Evolutionary conservation across 108 stramenopile genomes (phyloP), one percentile per base, ranked within the genome.

Genomic region (Pseudonitzschia multiseries): DNA sequence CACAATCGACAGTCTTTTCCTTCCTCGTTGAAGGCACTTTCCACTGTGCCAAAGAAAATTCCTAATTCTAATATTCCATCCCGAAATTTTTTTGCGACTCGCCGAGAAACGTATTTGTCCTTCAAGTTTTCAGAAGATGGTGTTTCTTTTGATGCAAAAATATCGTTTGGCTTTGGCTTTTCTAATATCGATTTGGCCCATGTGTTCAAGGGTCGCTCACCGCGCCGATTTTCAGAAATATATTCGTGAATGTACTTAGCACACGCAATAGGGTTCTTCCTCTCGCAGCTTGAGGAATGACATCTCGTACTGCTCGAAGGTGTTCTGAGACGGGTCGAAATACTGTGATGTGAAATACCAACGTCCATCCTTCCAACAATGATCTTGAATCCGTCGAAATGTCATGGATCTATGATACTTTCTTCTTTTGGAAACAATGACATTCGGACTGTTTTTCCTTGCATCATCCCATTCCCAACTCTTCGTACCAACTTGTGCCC

Each of bases 41-140:
- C 26, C 26, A 59, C 57, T 31, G 57, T 59, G 20, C 57, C 57
- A 59, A 59, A 59, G 57, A 59, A 59, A 31, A 59, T 59, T 27
- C n/a, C 29, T 6, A 22, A 59, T 14, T 28, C 57, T 24, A 22
- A 24, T n/a, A 22, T 8, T 14, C n/a, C n/a, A n/a, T n/a, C n/a
- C n/a, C 5, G n/a, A 59, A 59, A 59, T 59, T 59, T 22, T 22
- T 59, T 59, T 27, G 57, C 57, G 4, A 59, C 57, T 26, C 57
- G 57, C 15, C 29, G 27, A 59, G 24, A 59, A 28, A 59, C 14
- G 15, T 59, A 59, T 31, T 59, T 59, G n/a, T 59, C 26, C 4
- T 48, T 18, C 46, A 48, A 48, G 13, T 48, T 48, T 48, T 14
- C 46, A 1, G 46, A 10, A 48, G 14, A 10, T 48, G 9, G 18